Evolutionary conservation across 2,329 filamentous ascomycete species (phyloP).

Genomic region (Tolypocladium inflatum): DNA sequence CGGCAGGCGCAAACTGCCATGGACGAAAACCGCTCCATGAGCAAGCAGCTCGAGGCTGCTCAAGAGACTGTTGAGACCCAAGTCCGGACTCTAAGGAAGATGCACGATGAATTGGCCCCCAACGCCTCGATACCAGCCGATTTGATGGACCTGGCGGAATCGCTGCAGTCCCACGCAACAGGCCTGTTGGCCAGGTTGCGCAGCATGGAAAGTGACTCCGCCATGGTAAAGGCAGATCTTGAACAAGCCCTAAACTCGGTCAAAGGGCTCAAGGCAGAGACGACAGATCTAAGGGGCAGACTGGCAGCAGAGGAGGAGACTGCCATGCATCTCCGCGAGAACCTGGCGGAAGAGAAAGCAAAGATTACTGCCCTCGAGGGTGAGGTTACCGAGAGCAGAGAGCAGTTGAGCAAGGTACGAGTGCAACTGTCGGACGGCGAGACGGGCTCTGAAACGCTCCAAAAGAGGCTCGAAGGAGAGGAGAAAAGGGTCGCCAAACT

Average conservation of each 20-base stretch:
- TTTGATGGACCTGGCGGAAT: constrained; percentile 47
- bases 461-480: constrained; percentile 65
- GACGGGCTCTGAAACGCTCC: constrained; percentile 70
- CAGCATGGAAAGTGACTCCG: constrained; percentile 48
- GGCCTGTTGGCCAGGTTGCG: constrained; percentile 51
- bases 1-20: constrained; percentile 44
- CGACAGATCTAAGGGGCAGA: constrained; percentile 42
- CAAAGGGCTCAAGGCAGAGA: constrained; percentile 46
- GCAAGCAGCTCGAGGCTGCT: constrained; percentile 38
- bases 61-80: constrained; percentile 44
- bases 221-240: constrained; percentile 53
- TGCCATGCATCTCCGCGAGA: constrained; percentile 43
- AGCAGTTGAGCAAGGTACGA: constrained; percentile 59
- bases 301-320: constrained; percentile 42
- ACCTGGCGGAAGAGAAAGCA: constrained; percentile 42
- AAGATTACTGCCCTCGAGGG: constrained; percentile 43
- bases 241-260: constrained; percentile 47
- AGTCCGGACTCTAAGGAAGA: constrained; percentile 43
- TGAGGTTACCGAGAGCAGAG: constrained; percentile 54
- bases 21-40: constrained; percentile 42
- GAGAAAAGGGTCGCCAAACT: constrained; percentile 61
- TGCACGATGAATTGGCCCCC: constrained; percentile 49
- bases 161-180: constrained; percentile 46
- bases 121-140: constrained; percentile 45
- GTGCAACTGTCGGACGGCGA: constrained; percentile 72